phyloP scores from a whole-genome alignment of 2,329 filamentous ascomycete genomes.

The Fusarium sp. region DNA sequence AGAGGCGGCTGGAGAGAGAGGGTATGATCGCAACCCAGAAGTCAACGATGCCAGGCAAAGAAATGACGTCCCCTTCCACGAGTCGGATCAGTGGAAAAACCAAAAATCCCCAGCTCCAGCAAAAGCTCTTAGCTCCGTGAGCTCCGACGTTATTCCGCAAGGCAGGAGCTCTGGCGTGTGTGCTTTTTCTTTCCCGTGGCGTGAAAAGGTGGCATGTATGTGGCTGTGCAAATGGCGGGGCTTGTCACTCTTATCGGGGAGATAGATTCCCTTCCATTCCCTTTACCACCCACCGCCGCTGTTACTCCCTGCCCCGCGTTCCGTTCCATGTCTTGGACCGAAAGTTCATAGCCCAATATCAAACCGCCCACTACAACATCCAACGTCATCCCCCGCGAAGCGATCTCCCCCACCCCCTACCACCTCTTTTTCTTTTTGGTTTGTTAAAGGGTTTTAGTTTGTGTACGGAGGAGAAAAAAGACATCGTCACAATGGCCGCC shows the following conservation, averaged over 20 bases:
- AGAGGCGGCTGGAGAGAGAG: constrained; percentile 6
- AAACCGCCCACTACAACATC: constrained; percentile 27
- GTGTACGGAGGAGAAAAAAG: not conserved
- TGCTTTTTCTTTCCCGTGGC: not conserved
- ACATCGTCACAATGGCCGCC: constrained; percentile 47
- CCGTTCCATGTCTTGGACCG: constrained; percentile 18
- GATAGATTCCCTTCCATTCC: constrained; percentile 14
- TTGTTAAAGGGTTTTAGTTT: not conserved
- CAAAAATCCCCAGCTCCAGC: constrained; percentile 15
- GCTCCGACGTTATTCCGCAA: constrained; percentile 32
- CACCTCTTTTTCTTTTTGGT: constrained; percentile 5
- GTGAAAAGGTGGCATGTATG: not conserved
- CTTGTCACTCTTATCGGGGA: constrained; percentile 6
- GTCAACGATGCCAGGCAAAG: constrained; percentile 25
- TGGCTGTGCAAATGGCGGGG: constrained; percentile 27
- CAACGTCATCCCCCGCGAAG: constrained; percentile 23
- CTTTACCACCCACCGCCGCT: constrained; percentile 23
- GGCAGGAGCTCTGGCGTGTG: not conserved
- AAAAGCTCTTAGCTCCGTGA: constrained; percentile 5
- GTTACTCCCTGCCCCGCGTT: constrained; percentile 31
- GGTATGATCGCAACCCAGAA: constrained; percentile 14
- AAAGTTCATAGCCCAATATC: constrained; percentile 30
- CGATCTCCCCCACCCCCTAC: constrained; percentile 3
- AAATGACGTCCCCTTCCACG: constrained; percentile 36
- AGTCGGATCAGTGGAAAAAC: constrained; percentile 36